phyloP scores from a whole-genome alignment of 2,329 filamentous ascomycete species.

The Leptodontidium sp. region DNA sequence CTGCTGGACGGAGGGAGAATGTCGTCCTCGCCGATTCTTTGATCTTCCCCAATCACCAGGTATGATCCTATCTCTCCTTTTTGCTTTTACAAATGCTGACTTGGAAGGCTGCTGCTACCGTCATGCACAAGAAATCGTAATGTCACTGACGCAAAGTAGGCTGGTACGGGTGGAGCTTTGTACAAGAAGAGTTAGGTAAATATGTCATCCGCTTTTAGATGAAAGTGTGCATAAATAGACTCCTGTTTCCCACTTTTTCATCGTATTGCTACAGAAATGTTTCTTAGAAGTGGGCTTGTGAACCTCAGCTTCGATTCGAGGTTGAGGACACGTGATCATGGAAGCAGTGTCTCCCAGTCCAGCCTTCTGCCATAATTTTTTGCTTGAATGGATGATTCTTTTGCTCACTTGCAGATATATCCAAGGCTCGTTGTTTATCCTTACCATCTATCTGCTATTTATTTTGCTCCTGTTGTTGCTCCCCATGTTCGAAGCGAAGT shows the following conservation, averaged over 20 bases:
- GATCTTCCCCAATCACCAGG: constrained; percentile 90
- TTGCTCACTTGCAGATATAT: no score
- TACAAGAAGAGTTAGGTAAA: constrained; percentile 37
- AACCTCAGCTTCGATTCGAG: neutral
- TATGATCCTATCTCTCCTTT: constrained; percentile 51
- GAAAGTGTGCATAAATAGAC: constrained; percentile 4
- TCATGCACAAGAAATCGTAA: constrained; percentile 54
- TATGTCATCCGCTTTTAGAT: neutral
- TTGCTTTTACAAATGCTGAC: constrained; percentile 44
- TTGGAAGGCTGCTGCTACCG: constrained; percentile 50
- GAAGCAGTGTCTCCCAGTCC: no score
- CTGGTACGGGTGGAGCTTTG: constrained; percentile 45
- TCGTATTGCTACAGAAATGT: no score
- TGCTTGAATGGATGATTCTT: no score
- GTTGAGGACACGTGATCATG: no score
- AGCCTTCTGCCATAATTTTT: no score
- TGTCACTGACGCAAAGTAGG: constrained; percentile 39
- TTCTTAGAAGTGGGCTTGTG: neutral
- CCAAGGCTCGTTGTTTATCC: no score
- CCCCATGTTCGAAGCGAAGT: no score
- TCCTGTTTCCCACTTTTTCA: neutral
- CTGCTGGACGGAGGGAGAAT: constrained; percentile 84
- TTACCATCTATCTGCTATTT: no score
- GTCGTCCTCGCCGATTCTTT: constrained; percentile 89
- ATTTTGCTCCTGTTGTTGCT: no score